Percentiles rank a stretch among this genome's conserved stretches.
phyloP scores from a whole-genome alignment of 2,329 filamentous ascomycete species.

The Aspergillus sp. region DNA sequence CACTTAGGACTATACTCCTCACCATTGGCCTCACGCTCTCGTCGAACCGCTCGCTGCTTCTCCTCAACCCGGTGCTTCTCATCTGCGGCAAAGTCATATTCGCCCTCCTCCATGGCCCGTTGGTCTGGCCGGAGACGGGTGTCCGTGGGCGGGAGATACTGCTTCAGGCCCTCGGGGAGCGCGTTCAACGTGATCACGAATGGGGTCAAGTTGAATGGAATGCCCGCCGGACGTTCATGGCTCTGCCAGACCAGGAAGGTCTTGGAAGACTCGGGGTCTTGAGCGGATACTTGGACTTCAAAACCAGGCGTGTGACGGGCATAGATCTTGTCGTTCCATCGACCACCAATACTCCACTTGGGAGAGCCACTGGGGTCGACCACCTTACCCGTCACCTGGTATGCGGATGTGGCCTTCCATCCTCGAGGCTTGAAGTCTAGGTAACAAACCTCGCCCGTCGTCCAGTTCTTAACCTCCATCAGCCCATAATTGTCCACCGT shows the following conservation, averaged over 20 bases:
- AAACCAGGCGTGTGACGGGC: conserved; percentile 86
- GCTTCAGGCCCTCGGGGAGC: conserved; percentile 68
- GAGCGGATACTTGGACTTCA: conserved; percentile 53
- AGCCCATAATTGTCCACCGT: conserved; percentile 95
- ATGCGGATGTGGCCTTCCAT: conserved; percentile 90
- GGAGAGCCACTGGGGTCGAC: conserved; percentile 70
- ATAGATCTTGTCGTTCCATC: conserved; percentile 97
- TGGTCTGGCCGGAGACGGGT: conserved; percentile 90
- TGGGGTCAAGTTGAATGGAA: conserved; percentile 94
- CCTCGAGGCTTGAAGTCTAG: conserved; percentile 92
- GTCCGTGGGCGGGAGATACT: conserved; percentile 81
- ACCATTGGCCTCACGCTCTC: conserved; percentile 64
- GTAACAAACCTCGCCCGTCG: conserved; percentile 79
- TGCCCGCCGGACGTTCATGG: conserved; percentile 67
- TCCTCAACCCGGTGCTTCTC: conserved; percentile 96
- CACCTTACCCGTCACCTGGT: conserved; percentile 79
- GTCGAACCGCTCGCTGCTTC: conserved; percentile 70
- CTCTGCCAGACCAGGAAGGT: conserved; percentile 92
- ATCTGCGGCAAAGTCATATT: conserved; percentile 83
- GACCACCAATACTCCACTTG: conserved; percentile 80
- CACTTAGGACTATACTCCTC: conserved; percentile 78
- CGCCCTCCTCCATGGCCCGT: conserved; percentile 96
- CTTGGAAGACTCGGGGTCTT: conserved; percentile 53
- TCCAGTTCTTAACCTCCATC: conserved; percentile 98
- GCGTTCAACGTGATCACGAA: conserved; percentile 94